A percentile compares a stretch with the other conserved stretches of the same genome.
Evolutionary conservation across 2,329 filamentous ascomycete genomes (phyloP).

Genomic region (Lojkania enalia): DNA sequence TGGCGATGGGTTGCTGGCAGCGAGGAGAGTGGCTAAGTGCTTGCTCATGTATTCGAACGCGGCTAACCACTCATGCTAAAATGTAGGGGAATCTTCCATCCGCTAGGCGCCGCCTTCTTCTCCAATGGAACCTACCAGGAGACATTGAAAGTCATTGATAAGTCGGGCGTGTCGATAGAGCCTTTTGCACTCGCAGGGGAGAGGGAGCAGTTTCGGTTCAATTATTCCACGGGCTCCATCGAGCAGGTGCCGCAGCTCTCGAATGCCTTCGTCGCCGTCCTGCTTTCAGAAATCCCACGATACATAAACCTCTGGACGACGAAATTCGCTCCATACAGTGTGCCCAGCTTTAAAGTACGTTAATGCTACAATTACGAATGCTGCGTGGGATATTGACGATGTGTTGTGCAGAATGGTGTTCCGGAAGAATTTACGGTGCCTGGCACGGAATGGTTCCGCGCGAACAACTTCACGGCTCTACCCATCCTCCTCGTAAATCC

Average conservation of each 20-base stretch:
- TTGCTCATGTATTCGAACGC: no score
- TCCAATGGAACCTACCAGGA: conserved; percentile 43
- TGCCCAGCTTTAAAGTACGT: conserved; percentile 40
- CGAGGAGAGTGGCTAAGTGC: no score
- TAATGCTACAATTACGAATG: not conserved
- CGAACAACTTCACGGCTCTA: conserved; percentile 42
- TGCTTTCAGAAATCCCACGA: conserved; percentile 39
- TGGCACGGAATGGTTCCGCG: conserved; percentile 39
- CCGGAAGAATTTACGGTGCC: conserved; percentile 41
- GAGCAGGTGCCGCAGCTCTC: conserved; percentile 25
- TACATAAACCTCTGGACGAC: conserved; percentile 39
- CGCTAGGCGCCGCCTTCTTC: conserved; percentile 45
- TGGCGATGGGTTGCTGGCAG: no score
- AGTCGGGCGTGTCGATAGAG: conserved; percentile 36
- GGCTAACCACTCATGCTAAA: conserved; percentile 34
- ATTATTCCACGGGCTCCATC: conserved; percentile 36
- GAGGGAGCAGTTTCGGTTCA: conserved; percentile 39
- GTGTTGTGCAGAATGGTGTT: conserved; percentile 37
- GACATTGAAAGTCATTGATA: conserved; percentile 40
- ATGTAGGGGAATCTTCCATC: conserved; percentile 44
- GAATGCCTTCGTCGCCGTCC: conserved; percentile 24
- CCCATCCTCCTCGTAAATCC: conserved; percentile 41
- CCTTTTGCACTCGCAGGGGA: conserved; percentile 37
- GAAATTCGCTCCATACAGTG: conserved; percentile 37
- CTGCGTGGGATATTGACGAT: not conserved